Evolutionary conservation across 2,329 filamentous ascomycete species (phyloP), one percentile per base, ranked within the genome.

Genomic region (Arthroderma sp.): DNA sequence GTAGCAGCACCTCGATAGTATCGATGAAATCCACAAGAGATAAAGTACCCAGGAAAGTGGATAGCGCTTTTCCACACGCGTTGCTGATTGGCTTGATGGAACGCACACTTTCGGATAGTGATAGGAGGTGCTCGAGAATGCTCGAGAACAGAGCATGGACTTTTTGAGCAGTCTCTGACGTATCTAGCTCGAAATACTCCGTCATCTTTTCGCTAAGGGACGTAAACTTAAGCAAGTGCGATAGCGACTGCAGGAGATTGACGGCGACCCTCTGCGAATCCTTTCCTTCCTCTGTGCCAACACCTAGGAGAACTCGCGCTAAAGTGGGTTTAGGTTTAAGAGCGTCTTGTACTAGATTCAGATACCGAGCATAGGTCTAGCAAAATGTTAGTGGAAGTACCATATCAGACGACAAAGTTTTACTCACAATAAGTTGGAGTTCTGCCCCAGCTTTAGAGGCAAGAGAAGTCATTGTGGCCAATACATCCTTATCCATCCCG

Each of bases 1-100:
- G 77, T 32, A 96, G 77, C 29, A 98, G 72, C 29, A 79, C 77
- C 58, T 94, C 85, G 36, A 93, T 82, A 6, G 87, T 84, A 60
- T 85, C 85, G 61, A 96, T 79, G 61, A 96, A 91, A 63, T 95
- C 86, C 43, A 79, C 74, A 3, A 89, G 87, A 0, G 88, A 89
- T 36, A 94, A 72, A 5, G 95, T 75, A 50, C 85, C 82, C 42
- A 98, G 73, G n/a, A 94, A 69, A 50, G 83, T 82, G 11, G 83
- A 79, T 40, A 96, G 72, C 1, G 85, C 76, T 46, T 83, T 77
- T 34, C 83, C 81, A 55, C 70, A 70, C 27, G 65, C 65, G 40
- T 58, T 57, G 48, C 58, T 61, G 42, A 62, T 55, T 37, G 57
- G 48, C 48, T 64, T 64, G 47, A 61, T 59, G 36, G 48, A 56